phyloP scores from a whole-genome alignment of 1,139 yeast genomes.

The Wickerhamomyces sp. region DNA sequence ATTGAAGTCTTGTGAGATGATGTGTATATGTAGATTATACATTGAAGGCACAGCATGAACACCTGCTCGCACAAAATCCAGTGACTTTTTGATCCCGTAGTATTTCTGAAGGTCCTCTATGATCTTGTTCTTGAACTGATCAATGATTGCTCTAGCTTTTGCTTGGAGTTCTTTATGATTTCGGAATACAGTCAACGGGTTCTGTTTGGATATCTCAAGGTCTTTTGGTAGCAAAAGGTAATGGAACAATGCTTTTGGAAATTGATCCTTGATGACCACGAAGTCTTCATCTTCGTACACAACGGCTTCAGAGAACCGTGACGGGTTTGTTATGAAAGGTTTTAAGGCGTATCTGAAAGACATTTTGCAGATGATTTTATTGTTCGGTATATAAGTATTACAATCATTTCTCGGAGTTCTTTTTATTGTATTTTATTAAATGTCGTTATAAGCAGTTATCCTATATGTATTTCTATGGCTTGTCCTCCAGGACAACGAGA shows the following conservation, averaged over 20 bases:
- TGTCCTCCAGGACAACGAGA: conserved; percentile 70
- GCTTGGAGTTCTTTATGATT: conserved; percentile 31
- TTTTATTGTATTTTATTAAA: neutral
- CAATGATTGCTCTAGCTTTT: conserved; percentile 42
- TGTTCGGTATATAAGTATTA: neutral
- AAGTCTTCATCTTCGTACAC: conserved; percentile 48
- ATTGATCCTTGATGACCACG: conserved; percentile 55
- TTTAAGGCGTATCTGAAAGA: conserved; percentile 28
- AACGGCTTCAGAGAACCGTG: conserved; percentile 21
- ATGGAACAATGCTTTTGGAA: conserved; percentile 63
- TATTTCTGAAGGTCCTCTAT: conserved; percentile 9
- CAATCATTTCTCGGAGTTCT: neutral
- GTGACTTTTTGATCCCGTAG: conserved; percentile 24
- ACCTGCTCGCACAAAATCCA: conserved; percentile 50
- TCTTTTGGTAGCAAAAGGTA: conserved; percentile 57
- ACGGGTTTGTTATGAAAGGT: conserved; percentile 35
- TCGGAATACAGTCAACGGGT: conserved; percentile 53
- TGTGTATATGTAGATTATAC: conserved; percentile 67
- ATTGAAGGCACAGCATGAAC: conserved; percentile 71
- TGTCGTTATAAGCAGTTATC: neutral
- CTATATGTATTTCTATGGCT: neutral
- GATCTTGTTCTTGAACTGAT: conserved; percentile 17
- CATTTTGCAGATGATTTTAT: conserved; percentile 12
- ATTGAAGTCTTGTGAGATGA: conserved; percentile 60
- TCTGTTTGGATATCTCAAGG: conserved; percentile 33